Percentiles rank a stretch among this genome's conserved stretches.
Conservation (phyloP, 805 yeast species). For the Candida chauliodis region DNA sequence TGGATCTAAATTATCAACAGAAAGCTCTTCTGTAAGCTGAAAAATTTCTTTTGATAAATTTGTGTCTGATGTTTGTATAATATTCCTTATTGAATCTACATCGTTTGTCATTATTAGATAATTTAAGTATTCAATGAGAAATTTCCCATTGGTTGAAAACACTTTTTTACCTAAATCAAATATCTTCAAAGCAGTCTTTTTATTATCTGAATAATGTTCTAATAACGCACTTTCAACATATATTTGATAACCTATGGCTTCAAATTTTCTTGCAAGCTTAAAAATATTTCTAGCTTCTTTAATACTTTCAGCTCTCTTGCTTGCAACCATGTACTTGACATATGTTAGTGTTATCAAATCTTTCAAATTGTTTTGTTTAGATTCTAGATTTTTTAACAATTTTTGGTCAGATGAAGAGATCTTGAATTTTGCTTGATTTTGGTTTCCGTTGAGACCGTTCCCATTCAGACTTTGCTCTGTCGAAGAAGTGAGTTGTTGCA, state of each 20-base stretch:
- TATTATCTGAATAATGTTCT: slow-evolving; percentile 68
- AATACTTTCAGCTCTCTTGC: slow-evolving; percentile 65
- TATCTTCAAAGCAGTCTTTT: slow-evolving; percentile 67
- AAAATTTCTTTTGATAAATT: slow-evolving; percentile 40
- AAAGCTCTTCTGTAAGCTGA: slow-evolving; percentile 21
- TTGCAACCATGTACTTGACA: slow-evolving; percentile 65
- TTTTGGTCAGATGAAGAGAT: slow-evolving; percentile 13
- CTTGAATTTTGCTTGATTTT: slow-evolving; percentile 12
- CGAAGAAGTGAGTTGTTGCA: background rate
- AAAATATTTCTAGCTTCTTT: slow-evolving; percentile 73
- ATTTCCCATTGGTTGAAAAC: slow-evolving; percentile 53
- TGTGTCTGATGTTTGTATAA: slow-evolving; percentile 74
- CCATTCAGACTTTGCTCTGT: slow-evolving; percentile 11
- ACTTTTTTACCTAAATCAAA: slow-evolving; percentile 74
- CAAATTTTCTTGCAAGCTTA: slow-evolving; percentile 62
- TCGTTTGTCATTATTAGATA: slow-evolving; percentile 67
- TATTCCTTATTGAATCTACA: slow-evolving; percentile 71
- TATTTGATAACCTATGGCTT: slow-evolving; percentile 66
- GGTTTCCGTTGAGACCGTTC: slow-evolving; percentile 1
- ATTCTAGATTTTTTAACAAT: slow-evolving; percentile 21
- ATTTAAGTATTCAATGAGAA: slow-evolving; percentile 64
- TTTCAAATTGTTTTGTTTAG: slow-evolving; percentile 18
- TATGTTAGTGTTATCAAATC: slow-evolving; percentile 60
- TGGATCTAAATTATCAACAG: slow-evolving; percentile 19
- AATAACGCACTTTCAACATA: slow-evolving; percentile 78